A percentile compares a stretch with the other conserved stretches of the same genome.
Conservation (phyloP, 257 asterid genomes). For the Fraxinus pennsylvanica region DNA sequence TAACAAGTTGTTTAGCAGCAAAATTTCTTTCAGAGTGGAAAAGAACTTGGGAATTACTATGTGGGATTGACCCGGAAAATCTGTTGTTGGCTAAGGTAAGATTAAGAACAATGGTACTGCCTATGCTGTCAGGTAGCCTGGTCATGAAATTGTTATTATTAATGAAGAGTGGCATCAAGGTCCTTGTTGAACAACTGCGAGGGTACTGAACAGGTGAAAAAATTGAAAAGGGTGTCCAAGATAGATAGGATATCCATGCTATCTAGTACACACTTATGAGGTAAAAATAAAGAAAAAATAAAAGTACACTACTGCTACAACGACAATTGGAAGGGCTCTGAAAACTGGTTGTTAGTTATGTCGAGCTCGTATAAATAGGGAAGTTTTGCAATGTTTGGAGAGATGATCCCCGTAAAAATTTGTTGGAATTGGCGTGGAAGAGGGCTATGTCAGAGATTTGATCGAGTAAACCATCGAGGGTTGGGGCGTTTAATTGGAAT, state of each 20-base stretch:
- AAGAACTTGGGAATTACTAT: constrained; percentile 31
- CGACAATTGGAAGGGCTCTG: constrained; percentile 55
- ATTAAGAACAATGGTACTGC: constrained; percentile 25
- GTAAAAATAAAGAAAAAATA: too few species aligned
- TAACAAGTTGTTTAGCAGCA: constrained; percentile 58
- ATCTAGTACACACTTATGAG: too few species aligned
- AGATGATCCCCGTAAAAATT: constrained; percentile 48
- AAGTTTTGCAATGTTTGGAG: constrained; percentile 47
- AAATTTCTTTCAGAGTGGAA: constrained; percentile 41
- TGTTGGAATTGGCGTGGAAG: constrained; percentile 80
- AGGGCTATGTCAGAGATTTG: constrained; percentile 69
- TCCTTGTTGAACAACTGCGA: constrained; percentile 46
- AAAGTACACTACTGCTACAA: constrained; percentile 19
- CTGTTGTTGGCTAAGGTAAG: constrained; percentile 73
- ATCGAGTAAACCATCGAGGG: constrained; percentile 69
- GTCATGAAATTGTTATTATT: constrained; percentile 63
- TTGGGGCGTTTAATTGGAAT: constrained; percentile 57
- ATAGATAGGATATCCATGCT: constrained; percentile 46
- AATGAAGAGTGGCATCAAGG: constrained; percentile 55
- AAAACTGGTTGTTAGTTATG: constrained; percentile 64
- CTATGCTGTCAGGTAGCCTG: constrained; percentile 47
- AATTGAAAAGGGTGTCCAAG: constrained; percentile 67
- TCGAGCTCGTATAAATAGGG: constrained; percentile 72
- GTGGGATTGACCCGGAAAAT: constrained; percentile 69
- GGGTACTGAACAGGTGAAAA: constrained; percentile 66